These are phyloP conservation scores for Ophiostoma quercus DNA, from an alignment of 2,329 filamentous ascomycete species.

Conservation along the genomic window DNA sequence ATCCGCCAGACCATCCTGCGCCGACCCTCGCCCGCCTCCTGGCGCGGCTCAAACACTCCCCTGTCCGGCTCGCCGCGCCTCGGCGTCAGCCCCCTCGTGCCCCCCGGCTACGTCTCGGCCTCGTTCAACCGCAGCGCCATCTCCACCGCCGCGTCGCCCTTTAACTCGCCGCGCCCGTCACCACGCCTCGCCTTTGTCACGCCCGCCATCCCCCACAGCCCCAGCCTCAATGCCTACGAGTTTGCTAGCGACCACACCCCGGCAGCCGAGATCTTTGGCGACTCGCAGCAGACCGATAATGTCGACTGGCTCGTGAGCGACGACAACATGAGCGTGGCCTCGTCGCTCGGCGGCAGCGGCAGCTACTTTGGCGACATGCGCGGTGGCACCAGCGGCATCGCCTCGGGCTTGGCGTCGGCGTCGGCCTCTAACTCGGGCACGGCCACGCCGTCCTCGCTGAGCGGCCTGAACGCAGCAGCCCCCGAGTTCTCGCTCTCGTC, in stretches of 20 bases:
- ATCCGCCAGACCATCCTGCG: conserved; percentile 86
- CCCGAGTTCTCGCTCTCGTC: conserved; percentile 60
- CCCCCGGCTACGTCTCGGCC: conserved; percentile 75
- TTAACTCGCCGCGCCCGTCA: conserved; percentile 88
- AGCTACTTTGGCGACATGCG: conserved; percentile 61
- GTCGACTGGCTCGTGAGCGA: conserved; percentile 97
- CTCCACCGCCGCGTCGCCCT: conserved; percentile 76
- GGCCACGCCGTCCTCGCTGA: conserved; percentile 64
- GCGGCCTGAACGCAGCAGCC: conserved; percentile 69
- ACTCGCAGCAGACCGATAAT: conserved; percentile 86
- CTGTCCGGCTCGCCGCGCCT: conserved; percentile 76
- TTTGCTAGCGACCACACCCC: conserved; percentile 78
- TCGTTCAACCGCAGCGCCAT: conserved; percentile 66
- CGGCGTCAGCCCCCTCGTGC: conserved; percentile 74
- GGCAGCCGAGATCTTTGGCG: conserved; percentile 74
- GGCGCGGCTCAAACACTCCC: conserved; percentile 79
- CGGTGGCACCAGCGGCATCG: conserved; percentile 40
- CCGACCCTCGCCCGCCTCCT: conserved; percentile 85
- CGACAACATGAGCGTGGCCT: conserved; percentile 72
- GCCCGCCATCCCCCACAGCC: conserved; percentile 87
- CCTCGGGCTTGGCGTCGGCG: conserved; percentile 32
- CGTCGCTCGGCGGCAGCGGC: conserved; percentile 65
- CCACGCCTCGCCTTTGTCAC: conserved; percentile 85
- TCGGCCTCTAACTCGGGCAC: conserved; percentile 61
- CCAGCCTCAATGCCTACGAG: conserved; percentile 89